Conservation (phyloP, 805 yeast species). For the Metschnikowia proteae region DNA sequence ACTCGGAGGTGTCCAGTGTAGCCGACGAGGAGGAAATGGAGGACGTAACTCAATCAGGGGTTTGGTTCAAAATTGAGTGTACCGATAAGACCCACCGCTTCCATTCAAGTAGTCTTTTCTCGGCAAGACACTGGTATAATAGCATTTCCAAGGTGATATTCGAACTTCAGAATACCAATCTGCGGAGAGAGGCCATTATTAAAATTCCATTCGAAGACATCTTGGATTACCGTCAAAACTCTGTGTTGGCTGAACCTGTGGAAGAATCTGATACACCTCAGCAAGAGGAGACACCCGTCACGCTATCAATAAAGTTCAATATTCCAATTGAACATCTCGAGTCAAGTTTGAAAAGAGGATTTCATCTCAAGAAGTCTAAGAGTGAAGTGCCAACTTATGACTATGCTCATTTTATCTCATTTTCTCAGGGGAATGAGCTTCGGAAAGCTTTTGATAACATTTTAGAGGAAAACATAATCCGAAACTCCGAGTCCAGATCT, state of each 20-base stretch:
- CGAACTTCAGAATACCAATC: constrained; percentile 54
- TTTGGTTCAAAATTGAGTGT: constrained; percentile 59
- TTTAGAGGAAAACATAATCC: constrained; percentile 8
- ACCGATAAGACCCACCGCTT: constrained; percentile 58
- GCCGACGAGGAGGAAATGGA: constrained; percentile 20
- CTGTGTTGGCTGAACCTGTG: constrained; percentile 39
- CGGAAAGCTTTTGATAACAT: constrained; percentile 36
- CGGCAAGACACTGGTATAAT: constrained; percentile 81
- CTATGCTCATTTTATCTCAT: constrained; percentile 57
- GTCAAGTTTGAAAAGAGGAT: constrained; percentile 6
- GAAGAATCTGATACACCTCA: constrained; percentile 6
- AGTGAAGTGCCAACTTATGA: constrained; percentile 4
- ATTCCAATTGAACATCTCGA: constrained; percentile 18
- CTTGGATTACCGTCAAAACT: constrained; percentile 53
- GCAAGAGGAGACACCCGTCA: constrained; percentile 28
- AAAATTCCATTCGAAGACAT: constrained; percentile 73
- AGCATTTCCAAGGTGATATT: constrained; percentile 73
- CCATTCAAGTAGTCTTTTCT: constrained; percentile 64
- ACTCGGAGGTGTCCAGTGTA: constrained; percentile 14
- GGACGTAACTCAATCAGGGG: constrained; percentile 29
- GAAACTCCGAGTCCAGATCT: not conserved
- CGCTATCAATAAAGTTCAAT: constrained; percentile 51
- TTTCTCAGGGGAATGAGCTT: constrained; percentile 46
- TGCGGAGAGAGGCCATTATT: constrained; percentile 67
- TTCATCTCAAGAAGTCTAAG: not conserved